These are phyloP conservation scores for Neofusicoccum kwambonambiense DNA, from an alignment of 2,329 filamentous ascomycete genomes.

Conservation along the genomic window DNA sequence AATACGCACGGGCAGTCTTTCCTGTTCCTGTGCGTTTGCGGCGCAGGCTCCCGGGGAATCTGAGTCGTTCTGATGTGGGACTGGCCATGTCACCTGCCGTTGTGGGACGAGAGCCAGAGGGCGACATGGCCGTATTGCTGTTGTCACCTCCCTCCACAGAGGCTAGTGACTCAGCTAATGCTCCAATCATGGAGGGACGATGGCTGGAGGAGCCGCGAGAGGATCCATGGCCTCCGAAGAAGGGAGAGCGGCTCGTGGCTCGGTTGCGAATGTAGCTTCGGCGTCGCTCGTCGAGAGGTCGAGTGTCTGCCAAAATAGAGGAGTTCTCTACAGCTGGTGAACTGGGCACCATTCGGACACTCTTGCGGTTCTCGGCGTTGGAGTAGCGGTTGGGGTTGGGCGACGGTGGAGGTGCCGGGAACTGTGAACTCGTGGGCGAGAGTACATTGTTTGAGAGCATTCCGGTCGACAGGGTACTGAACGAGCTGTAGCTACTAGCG, in stretches of 20 bases:
- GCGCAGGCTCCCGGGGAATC: slow-evolving; percentile 12
- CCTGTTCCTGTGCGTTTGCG: slow-evolving; percentile 8
- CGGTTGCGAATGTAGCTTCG: slow-evolving; percentile 44
- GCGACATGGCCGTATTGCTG: background rate
- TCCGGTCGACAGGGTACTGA: slow-evolving; percentile 40
- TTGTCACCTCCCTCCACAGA: background rate
- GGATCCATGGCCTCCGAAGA: slow-evolving; percentile 37
- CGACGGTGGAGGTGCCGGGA: slow-evolving; percentile 32
- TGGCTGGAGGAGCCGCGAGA: slow-evolving; percentile 30
- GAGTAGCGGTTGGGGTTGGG: slow-evolving; percentile 25
- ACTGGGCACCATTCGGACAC: slow-evolving; percentile 37
- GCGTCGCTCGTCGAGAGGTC: slow-evolving; percentile 41
- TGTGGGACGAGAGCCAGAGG: background rate
- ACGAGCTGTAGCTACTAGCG: slow-evolving; percentile 37
- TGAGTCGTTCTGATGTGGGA: background rate
- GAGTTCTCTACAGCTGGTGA: slow-evolving; percentile 34
- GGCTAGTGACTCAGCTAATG: background rate
- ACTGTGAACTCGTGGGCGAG: slow-evolving; percentile 39
- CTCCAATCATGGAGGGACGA: slow-evolving; percentile 13
- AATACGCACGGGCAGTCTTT: slow-evolving; percentile 10
- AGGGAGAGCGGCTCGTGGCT: slow-evolving; percentile 37
- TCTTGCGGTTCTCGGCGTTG: slow-evolving; percentile 30
- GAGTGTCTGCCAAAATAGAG: slow-evolving; percentile 29
- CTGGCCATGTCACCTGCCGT: background rate
- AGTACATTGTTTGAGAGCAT: slow-evolving; percentile 25